Evolutionary conservation across 305 asterid genomes (phyloP), one percentile per base, ranked within the genome.

Genomic region (Rubia peregrina): DNA sequence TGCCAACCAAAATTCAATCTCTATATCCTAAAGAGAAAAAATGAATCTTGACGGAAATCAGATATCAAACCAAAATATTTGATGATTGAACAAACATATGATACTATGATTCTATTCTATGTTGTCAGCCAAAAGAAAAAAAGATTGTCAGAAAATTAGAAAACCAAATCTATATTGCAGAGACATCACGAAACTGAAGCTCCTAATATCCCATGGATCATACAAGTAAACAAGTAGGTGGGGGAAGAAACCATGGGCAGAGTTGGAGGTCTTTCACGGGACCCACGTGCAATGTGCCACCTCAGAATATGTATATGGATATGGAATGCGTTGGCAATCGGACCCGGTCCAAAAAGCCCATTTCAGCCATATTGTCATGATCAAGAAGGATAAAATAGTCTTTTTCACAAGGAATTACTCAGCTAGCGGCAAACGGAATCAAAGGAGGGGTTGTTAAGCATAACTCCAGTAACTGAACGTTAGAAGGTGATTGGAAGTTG

Each of bases 191-290:
- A 36, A 16, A 62, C 33, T 36, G 57, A 51, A 17, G 7, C 14
- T 51, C 57, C 56, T 4, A 17, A 51, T 5, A 16, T 17, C 22
- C 57, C 57, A 51, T 51, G 22, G 57, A 51, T 16, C 14, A 48
- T 13, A 14, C 44, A 62, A 36, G 16, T 30, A 41, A 36, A 33
- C 65, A 36, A 1, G 67, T 14, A 6, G 67, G 46, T 36, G 5
- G 12, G 43, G 11, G 41, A 36, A 62, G 46, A 80, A 83, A 82
- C 90, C 33, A 64, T 68, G 90, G 88, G 92, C 89, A 86, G 83
- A 78, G 85, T 17, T 17, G 59, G n/a, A 21, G 59, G 59, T 17
- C 21, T 51, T 51, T 51, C 24, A 51, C 59, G 59, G 70, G 84
- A 80, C 48, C 78, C 81, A 59, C 55, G 16, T 61, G 1, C 38